A percentile compares a stretch with the other conserved stretches of the same genome.
phyloP scores from a whole-genome alignment of 345 rosid genomes.

The Eucalyptus camaldulensis region DNA sequence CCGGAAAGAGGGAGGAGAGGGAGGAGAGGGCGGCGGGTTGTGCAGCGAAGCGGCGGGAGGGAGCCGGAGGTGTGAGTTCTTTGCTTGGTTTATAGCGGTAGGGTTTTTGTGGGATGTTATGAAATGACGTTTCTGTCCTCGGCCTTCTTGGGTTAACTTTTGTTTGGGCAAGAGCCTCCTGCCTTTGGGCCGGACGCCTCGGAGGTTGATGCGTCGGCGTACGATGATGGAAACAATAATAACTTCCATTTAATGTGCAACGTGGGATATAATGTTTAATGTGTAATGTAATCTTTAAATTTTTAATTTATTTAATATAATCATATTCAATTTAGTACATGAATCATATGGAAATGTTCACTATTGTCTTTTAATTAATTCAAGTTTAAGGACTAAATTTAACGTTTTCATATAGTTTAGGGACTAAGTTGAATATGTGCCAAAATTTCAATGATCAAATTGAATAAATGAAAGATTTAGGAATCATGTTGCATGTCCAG shows the following conservation, averaged over 20 bases:
- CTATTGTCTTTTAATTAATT: too few species aligned
- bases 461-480: rapidly evolving
- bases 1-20: neutral
- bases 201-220: neutral
- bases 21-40: neutral
- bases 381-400: too few species aligned
- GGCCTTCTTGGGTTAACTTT: neutral
- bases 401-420: too few species aligned
- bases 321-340: too few species aligned
- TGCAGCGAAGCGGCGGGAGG: neutral
- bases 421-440: rapidly evolving
- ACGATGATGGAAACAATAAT: too few species aligned
- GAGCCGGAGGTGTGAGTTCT: neutral
- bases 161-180: neutral
- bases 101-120: neutral
- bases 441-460: too few species aligned
- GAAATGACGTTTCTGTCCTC: neutral
- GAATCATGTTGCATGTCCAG: too few species aligned
- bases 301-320: too few species aligned
- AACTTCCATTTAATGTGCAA: too few species aligned
- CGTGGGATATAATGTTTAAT: rapidly evolving
- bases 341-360: too few species aligned
- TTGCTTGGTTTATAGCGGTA: neutral
- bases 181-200: neutral
- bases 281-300: too few species aligned